Percentiles rank a stretch among this genome's conserved stretches.
phyloP scores from a whole-genome alignment of 2,329 filamentous ascomycete species.

The Exserohilum turcica region DNA sequence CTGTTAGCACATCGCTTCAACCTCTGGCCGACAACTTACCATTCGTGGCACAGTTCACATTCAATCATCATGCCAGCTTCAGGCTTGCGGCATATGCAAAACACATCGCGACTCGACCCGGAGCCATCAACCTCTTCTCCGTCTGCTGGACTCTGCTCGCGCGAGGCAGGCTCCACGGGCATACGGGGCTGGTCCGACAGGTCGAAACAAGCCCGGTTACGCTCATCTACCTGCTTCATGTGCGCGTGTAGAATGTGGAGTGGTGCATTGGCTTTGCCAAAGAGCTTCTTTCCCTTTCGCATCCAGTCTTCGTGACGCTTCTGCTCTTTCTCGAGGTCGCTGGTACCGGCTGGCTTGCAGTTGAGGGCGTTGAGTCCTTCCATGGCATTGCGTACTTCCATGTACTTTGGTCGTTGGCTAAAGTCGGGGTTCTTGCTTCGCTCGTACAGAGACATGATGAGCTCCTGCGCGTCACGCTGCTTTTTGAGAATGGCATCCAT shows the following conservation, averaged over 20 bases:
- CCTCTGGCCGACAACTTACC: constrained; percentile 63
- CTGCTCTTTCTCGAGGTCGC: constrained; percentile 91
- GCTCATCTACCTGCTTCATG: constrained; percentile 89
- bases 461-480: constrained; percentile 89
- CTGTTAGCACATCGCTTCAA: constrained; percentile 29
- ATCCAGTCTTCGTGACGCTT: constrained; percentile 99
- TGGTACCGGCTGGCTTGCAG: constrained; percentile 86
- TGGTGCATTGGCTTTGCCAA: constrained; percentile 96
- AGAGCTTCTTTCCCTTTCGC: constrained; percentile 95
- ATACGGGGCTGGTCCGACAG: constrained; percentile 84
- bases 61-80: constrained; percentile 99
- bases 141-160: constrained; percentile 71
- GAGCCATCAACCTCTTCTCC: constrained; percentile 53
- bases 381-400: constrained; percentile 88
- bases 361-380: constrained; percentile 86
- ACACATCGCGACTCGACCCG: constrained; percentile 73
- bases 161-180: constrained; percentile 88
- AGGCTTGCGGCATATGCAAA: constrained; percentile 91
- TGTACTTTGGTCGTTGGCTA: constrained; percentile 80
- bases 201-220: constrained; percentile 91
- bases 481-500: constrained; percentile 95
- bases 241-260: constrained; percentile 94
- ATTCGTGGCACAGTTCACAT: constrained; percentile 96
- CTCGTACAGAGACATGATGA: constrained; percentile 81
- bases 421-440: constrained; percentile 77